Evolutionary conservation across 1,284 basidiomycete species (phyloP).

Genomic region (Microbotryomycetes sp.): DNA sequence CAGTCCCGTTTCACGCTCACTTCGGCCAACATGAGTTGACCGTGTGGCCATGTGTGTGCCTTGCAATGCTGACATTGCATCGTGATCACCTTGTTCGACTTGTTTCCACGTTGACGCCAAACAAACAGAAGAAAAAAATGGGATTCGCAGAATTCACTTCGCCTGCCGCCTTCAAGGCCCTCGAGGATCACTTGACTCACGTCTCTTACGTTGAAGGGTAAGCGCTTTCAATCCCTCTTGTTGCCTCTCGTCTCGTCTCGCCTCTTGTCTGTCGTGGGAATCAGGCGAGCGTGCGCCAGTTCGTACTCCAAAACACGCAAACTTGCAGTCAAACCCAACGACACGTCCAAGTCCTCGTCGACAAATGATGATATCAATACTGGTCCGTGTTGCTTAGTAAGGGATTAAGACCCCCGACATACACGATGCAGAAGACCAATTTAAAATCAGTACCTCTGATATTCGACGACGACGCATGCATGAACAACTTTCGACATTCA

Average conservation of each 20-base stretch:
- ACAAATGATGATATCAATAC: conserved; percentile 66
- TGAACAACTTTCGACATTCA: neutral
- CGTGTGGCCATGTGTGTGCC: no score
- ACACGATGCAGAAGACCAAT: conserved; percentile 63
- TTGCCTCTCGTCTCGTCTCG: neutral
- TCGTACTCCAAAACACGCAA: neutral
- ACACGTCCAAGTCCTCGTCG: conserved; percentile 26
- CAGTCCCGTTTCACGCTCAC: neutral
- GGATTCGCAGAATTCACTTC: conserved; percentile 30
- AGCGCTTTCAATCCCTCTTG: conserved; percentile 45
- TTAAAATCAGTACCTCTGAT: conserved; percentile 84
- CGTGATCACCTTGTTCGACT: no score
- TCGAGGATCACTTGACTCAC: conserved; percentile 75
- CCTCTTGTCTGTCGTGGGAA: neutral
- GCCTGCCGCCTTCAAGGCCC: conserved; percentile 57
- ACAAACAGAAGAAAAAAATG: conserved; percentile 10
- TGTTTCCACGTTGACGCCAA: neutral
- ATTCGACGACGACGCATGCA: conserved; percentile 12
- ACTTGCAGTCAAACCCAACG: conserved; percentile 8
- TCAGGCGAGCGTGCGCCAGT: neutral
- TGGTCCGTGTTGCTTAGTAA: conserved; percentile 97
- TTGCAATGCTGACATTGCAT: no score
- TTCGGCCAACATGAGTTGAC: no score
- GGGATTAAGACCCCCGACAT: conserved; percentile 86
- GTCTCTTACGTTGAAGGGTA: conserved; percentile 89